Percentiles rank a stretch among this genome's conserved stretches.
These are phyloP conservation scores for Tephrocybe sp. DNA, from an alignment of 768 basidiomycete species.

Conservation along the genomic window DNA sequence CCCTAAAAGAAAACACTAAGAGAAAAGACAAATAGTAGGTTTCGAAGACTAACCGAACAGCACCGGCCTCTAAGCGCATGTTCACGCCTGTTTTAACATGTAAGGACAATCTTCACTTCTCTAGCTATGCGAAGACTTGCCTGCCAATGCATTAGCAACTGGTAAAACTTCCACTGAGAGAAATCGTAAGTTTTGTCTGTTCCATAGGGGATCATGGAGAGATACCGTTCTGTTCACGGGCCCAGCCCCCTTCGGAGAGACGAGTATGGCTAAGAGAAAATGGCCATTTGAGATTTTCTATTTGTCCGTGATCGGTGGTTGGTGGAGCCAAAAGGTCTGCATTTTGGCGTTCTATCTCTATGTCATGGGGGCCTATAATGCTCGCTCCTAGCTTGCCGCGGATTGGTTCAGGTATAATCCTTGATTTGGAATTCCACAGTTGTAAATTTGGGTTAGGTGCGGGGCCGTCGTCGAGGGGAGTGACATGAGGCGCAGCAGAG, in stretches of 20 bases:
- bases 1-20: conserved; percentile 32
- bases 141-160: conserved; percentile 42
- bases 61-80: conserved; percentile 56
- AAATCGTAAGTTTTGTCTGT: neutral
- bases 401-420: conserved; percentile 31
- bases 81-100: conserved; percentile 42
- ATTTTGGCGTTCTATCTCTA: conserved; percentile 55
- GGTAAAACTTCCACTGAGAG: conserved; percentile 45
- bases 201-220: neutral
- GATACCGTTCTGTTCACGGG: conserved; percentile 57
- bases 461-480: neutral
- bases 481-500: conserved; percentile 4
- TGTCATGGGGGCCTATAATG: conserved; percentile 60
- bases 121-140: conserved; percentile 5
- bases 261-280: conserved; percentile 62
- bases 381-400: conserved; percentile 43
- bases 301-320: conserved; percentile 55
- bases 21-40: neutral
- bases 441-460: conserved; percentile 8
- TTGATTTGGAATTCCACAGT: conserved; percentile 4
- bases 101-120: neutral
- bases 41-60: conserved; percentile 38
- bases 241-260: conserved; percentile 65
- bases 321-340: conserved; percentile 61
- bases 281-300: conserved; percentile 67